Conservation (phyloP, 768 basidiomycete species). For the Collybia sp. region DNA sequence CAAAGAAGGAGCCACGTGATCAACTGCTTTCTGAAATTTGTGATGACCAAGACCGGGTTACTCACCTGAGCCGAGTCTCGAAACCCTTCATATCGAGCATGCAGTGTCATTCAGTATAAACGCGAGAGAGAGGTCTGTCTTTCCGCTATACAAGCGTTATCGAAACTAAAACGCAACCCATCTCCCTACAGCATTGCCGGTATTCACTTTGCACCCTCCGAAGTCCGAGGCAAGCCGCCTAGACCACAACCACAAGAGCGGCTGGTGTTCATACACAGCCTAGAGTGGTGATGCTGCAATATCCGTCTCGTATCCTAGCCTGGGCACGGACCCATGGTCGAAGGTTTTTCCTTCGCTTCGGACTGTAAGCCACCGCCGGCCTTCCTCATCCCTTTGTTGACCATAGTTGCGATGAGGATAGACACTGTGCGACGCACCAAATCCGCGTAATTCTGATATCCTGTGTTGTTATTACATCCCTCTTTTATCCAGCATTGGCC, state of each 20-base stretch:
- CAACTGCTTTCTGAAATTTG: too few relatives aligned
- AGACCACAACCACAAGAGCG: too few relatives aligned
- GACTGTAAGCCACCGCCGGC: constrained; percentile 53
- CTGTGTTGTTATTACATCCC: constrained; percentile 80
- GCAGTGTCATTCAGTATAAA: neutral
- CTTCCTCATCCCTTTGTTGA: constrained; percentile 7
- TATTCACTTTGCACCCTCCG: neutral
- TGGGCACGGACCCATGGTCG: constrained; percentile 37
- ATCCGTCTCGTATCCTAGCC: constrained; percentile 20
- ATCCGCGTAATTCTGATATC: constrained; percentile 86
- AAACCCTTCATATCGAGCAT: neutral
- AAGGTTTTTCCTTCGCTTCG: constrained; percentile 66
- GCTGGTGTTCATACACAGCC: neutral
- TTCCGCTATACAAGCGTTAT: neutral
- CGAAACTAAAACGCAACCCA: too few relatives aligned
- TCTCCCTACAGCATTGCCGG: neutral
- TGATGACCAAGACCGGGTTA: too few relatives aligned
- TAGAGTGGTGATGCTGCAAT: constrained; percentile 6
- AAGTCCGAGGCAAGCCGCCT: neutral
- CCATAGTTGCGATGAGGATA: constrained; percentile 26
- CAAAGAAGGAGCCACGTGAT: too few relatives aligned
- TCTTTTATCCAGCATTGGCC: constrained; percentile 88
- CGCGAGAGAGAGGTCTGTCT: neutral
- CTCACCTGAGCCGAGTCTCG: neutral
- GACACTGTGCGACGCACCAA: constrained; percentile 88